These are phyloP conservation scores for Stachybotrys chlorohalonatus DNA, from an alignment of 2,329 filamentous ascomycete genomes.

Conservation along the genomic window DNA sequence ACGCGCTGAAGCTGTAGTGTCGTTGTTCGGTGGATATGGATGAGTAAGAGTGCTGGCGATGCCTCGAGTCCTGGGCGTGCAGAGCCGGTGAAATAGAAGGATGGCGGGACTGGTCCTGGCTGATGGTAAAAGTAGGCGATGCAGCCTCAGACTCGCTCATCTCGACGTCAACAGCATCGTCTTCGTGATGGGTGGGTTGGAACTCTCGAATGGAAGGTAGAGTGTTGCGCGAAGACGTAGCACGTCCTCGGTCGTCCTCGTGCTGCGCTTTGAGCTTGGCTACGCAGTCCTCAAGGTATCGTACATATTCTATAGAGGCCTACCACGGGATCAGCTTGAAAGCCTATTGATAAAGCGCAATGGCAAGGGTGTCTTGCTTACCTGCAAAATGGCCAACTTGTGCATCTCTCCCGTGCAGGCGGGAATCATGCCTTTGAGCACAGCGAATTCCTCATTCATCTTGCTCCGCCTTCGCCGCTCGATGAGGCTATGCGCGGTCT, in stretches of 20 bases:
- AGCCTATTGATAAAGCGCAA: neutral
- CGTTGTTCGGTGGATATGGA: slow-evolving; percentile 41
- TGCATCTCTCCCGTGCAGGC: slow-evolving; percentile 98
- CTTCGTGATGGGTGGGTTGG: slow-evolving; percentile 30
- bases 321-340: slow-evolving; percentile 24
- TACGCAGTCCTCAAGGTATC: slow-evolving; percentile 87
- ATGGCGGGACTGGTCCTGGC: slow-evolving; percentile 25
- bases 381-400: slow-evolving; percentile 90
- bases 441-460: slow-evolving; percentile 97
- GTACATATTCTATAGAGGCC: slow-evolving; percentile 94
- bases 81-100: slow-evolving; percentile 45
- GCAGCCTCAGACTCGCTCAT: slow-evolving; percentile 45
- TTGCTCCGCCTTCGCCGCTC: slow-evolving; percentile 84
- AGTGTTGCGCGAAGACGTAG: slow-evolving; percentile 17
- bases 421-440: slow-evolving; percentile 90
- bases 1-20: slow-evolving; percentile 39
- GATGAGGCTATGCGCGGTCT: slow-evolving; percentile 93
- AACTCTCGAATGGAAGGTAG: slow-evolving; percentile 29
- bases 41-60: slow-evolving; percentile 44
- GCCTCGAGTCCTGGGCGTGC: slow-evolving; percentile 30
- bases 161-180: slow-evolving; percentile 43
- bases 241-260: slow-evolving; percentile 19
- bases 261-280: slow-evolving; percentile 61
- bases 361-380: slow-evolving; percentile 27
- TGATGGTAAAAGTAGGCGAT: slow-evolving; percentile 36